Percentiles rank a stretch among this genome's conserved stretches.
Evolutionary conservation across 495 filamentous ascomycete genomes (phyloP).

Genomic region (Wilcoxina mikolae): DNA sequence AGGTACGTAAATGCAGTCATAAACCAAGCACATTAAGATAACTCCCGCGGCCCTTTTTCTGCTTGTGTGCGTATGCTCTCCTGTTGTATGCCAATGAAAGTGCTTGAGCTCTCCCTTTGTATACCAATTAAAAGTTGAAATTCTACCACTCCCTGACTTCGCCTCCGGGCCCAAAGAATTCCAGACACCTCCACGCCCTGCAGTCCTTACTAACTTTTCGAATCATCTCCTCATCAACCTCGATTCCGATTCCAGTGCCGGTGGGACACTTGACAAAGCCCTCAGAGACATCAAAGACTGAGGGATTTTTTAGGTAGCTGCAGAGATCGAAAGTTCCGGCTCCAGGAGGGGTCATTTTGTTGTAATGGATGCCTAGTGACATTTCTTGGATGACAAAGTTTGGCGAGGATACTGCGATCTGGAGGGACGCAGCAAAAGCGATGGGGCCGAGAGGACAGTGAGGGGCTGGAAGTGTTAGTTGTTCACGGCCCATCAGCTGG

Average conservation of each 20-base stretch:
- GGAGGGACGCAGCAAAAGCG: constrained; percentile 57
- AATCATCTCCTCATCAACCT: constrained; percentile 56
- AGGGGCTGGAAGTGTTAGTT: constrained; percentile 35
- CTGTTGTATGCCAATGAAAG: too few species aligned
- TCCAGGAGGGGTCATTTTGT: constrained; percentile 36
- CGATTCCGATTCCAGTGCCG: constrained; percentile 57
- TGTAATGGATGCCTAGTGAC: constrained; percentile 69
- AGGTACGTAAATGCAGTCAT: too few species aligned
- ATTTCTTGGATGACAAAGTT: constrained; percentile 77
- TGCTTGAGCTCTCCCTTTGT: too few species aligned
- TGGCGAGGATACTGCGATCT: constrained; percentile 46
- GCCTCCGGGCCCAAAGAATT: constrained; percentile 57
- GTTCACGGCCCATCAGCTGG: neutral
- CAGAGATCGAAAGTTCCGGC: constrained; percentile 49
- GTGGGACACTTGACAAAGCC: constrained; percentile 50
- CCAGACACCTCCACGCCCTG: constrained; percentile 43
- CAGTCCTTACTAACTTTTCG: constrained; percentile 39
- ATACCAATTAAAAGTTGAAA: too few species aligned
- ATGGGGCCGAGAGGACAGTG: constrained; percentile 69
- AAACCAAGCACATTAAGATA: too few species aligned
- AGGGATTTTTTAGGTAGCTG: constrained; percentile 48
- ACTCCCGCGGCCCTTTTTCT: too few species aligned
- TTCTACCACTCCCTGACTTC: constrained; percentile 57
- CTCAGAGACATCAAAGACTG: constrained; percentile 47
- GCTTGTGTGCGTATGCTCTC: too few species aligned